phyloP scores from a whole-genome alignment of 2,329 filamentous ascomycete genomes.

The Diplodia mutila region DNA sequence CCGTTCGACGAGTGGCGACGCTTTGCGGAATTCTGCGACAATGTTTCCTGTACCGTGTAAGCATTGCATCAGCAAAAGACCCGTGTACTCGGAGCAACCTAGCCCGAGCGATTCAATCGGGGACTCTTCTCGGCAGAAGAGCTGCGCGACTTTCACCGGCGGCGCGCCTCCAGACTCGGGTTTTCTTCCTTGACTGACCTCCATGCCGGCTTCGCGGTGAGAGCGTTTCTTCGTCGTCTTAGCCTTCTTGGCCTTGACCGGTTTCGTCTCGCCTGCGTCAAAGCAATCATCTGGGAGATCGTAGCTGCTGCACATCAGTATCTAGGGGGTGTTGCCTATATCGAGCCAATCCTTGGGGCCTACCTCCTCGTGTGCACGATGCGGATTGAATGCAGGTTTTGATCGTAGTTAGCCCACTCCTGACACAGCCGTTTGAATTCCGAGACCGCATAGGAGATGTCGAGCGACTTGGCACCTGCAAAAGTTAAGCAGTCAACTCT shows the following conservation, averaged over 20 bases:
- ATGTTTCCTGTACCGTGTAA: slow-evolving; percentile 14
- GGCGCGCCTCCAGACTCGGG: slow-evolving; percentile 3
- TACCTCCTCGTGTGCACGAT: slow-evolving; percentile 88
- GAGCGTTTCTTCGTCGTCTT: slow-evolving; percentile 36
- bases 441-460: slow-evolving; percentile 79
- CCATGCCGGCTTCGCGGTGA: slow-evolving; percentile 24
- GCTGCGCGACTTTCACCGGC: slow-evolving; percentile 10
- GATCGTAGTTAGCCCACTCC: slow-evolving; percentile 74
- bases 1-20: slow-evolving; percentile 23
- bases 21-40: slow-evolving; percentile 20
- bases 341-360: slow-evolving; percentile 36
- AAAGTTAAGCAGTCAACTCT: slow-evolving; percentile 40
- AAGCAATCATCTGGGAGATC: slow-evolving; percentile 92
- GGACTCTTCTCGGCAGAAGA: slow-evolving; percentile 14
- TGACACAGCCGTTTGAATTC: slow-evolving; percentile 85
- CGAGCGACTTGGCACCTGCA: slow-evolving; percentile 69
- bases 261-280: slow-evolving; percentile 68
- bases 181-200: slow-evolving; percentile 24
- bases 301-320: slow-evolving; percentile 60
- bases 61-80: neutral
- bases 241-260: slow-evolving; percentile 48
- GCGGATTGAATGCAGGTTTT: slow-evolving; percentile 75
- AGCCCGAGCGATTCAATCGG: slow-evolving; percentile 22
- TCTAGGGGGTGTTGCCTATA: neutral
- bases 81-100: slow-evolving; percentile 24